A percentile compares a stretch with the other conserved stretches of the same genome.
phyloP scores from a whole-genome alignment of 2,329 filamentous ascomycete genomes.

The Pyrenophora tritici-repentis region DNA sequence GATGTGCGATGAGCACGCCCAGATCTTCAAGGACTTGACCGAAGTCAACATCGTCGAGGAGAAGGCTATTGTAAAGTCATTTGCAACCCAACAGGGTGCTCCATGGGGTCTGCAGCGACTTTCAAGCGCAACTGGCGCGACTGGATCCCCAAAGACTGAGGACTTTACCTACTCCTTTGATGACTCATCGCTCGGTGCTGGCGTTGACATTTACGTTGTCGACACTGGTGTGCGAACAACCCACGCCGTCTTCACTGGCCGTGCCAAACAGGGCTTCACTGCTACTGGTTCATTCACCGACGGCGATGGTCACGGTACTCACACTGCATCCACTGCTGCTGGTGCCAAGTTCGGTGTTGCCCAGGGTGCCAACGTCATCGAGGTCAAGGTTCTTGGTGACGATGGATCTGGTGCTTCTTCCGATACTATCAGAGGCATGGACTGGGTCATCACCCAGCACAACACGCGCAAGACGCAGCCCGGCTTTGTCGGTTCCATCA shows the following conservation, averaged over 20 bases:
- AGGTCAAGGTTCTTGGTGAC: slow-evolving; percentile 58
- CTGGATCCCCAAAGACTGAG: slow-evolving; percentile 29
- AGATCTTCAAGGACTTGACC: slow-evolving; percentile 46
- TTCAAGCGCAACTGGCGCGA: slow-evolving; percentile 45
- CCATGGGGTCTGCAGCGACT: slow-evolving; percentile 57
- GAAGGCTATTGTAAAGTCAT: slow-evolving; percentile 42
- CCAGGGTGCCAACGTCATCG: slow-evolving; percentile 54
- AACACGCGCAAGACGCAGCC: slow-evolving; percentile 46
- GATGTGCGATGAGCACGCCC: slow-evolving; percentile 49
- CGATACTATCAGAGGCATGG: slow-evolving; percentile 57
- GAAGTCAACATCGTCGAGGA: slow-evolving; percentile 52
- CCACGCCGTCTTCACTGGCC: slow-evolving; percentile 53
- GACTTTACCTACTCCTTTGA: slow-evolving; percentile 52
- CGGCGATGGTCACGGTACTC: slow-evolving; percentile 56
- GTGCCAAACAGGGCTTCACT: slow-evolving; percentile 50
- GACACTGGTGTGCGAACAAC: slow-evolving; percentile 55
- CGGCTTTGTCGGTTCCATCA: slow-evolving; percentile 52
- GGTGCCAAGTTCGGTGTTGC: slow-evolving; percentile 54
- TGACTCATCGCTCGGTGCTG: slow-evolving; percentile 44
- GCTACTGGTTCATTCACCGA: slow-evolving; percentile 45
- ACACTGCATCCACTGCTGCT: slow-evolving; percentile 54
- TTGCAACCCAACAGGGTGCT: slow-evolving; percentile 34
- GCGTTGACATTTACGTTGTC: slow-evolving; percentile 57
- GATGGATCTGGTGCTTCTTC: slow-evolving; percentile 53
- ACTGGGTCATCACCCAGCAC: slow-evolving; percentile 53